Base-by-base conservation (phyloP, 2,329 filamentous ascomycete genomes). In the Pseudofabraea citricarpa region DNA sequence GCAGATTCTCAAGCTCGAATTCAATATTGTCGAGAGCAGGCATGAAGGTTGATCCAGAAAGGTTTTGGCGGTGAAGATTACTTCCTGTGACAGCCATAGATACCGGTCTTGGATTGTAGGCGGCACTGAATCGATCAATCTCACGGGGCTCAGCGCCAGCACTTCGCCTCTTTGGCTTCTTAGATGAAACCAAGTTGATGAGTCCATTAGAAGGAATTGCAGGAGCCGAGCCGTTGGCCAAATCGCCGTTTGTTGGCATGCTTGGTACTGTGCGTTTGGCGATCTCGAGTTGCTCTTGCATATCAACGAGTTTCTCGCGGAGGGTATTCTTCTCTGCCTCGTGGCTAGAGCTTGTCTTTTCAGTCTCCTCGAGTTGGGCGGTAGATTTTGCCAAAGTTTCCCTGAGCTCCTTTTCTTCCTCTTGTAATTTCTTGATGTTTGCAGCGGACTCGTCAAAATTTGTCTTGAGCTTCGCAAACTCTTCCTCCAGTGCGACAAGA, bases 101-200 rank as follows among this genome's bases (percentile, higher is more conserved):
- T 24, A 95, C 88, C 19, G 93, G 93, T 19, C 93, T 81, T 50
- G 93, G 93, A 68, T 93, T 96, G 75, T 93, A 98, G 8, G 89
- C 83, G 47, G 78, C 85, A 64, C 90, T 95, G 74, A 94, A 94
- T 50, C 93, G 83, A 67, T 97, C 91, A 56, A 88, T 73, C 36
- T 91, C 86, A 56, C 88, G 85, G 47, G 81, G 81, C 64, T 96
- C 90, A 15, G 86, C 85, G 36, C 90, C 91, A 45, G 89, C 90
- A 64, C 91, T 97, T 53, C 93, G 81, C 60, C 93, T 79, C 75
- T 97, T 96, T 32, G 90, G 89, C 70, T 95, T 96, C 81, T 97
- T 97, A 39, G 89, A 91, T 2, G 91, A 87, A 20, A 98, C 93
- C 24, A 98, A 75, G 65, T 97, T 98, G 75, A 98, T 96, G 49